A percentile compares a stretch with the other conserved stretches of the same genome.
These are phyloP conservation scores for Mucor sp. DNA, from an alignment of 371 early-diverging fungal genomes.

Conservation along the genomic window DNA sequence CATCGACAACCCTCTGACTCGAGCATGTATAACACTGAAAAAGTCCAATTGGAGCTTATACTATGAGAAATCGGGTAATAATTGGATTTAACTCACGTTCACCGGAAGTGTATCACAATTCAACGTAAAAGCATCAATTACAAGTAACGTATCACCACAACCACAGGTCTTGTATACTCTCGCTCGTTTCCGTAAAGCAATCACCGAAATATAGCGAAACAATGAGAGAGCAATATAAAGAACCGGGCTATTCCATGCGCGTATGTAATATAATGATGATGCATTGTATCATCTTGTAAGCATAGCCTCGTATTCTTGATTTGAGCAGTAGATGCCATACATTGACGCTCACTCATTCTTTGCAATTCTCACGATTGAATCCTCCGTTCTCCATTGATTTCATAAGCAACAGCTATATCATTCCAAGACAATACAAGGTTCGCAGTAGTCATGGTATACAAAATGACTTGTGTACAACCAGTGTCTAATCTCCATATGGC, in stretches of 20 bases:
- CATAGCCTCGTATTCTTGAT: background rate
- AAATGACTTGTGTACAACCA: background rate
- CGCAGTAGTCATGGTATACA: background rate
- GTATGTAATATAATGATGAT: background rate
- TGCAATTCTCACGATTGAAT: background rate
- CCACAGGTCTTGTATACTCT: background rate
- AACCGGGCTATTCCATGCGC: background rate
- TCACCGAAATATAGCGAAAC: no score
- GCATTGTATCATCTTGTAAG: background rate
- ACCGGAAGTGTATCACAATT: background rate
- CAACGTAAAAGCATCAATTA: background rate
- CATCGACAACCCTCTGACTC: background rate
- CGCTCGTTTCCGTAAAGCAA: background rate
- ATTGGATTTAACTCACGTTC: background rate
- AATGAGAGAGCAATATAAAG: background rate
- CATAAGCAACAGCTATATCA: background rate
- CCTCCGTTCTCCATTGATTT: background rate
- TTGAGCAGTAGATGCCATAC: background rate
- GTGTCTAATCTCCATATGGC: background rate
- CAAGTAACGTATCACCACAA: background rate
- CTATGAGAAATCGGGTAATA: background rate
- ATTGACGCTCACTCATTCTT: no score
- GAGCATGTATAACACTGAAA: background rate
- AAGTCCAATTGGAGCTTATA: background rate
- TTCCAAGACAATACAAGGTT: background rate